These are phyloP conservation scores for Fraxinus sp. DNA, from an alignment of 305 asterid genomes.

Conservation along the genomic window DNA sequence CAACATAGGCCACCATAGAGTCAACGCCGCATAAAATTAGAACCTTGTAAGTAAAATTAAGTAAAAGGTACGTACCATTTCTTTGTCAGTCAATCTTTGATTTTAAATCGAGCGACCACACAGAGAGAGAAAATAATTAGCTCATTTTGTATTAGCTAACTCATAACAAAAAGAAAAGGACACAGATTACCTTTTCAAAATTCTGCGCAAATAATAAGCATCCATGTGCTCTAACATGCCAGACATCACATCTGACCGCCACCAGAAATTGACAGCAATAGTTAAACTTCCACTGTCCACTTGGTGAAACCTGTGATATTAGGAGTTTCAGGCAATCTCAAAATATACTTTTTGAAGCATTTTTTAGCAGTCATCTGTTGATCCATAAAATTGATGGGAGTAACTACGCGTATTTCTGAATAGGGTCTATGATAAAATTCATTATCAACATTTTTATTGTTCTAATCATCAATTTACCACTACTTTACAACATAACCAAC, in stretches of 20 bases:
- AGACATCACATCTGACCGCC: slow-evolving; percentile 76
- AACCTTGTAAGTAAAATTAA: slow-evolving; percentile 22
- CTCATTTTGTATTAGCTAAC: slow-evolving; percentile 21
- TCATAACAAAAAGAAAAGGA: slow-evolving; percentile 16
- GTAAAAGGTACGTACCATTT: slow-evolving; percentile 60
- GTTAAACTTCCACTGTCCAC: slow-evolving; percentile 87
- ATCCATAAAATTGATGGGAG: slow-evolving; percentile 13
- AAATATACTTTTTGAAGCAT: slow-evolving; percentile 17
- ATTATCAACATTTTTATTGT: background rate
- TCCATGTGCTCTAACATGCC: slow-evolving; percentile 88
- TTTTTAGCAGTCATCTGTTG: slow-evolving; percentile 9
- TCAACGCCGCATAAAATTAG: slow-evolving; percentile 14
- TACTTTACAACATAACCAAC: background rate
- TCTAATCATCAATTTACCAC: background rate
- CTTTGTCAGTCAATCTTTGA: slow-evolving; percentile 78
- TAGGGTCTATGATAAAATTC: slow-evolving; percentile 3
- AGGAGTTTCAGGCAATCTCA: slow-evolving; percentile 22
- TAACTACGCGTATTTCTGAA: slow-evolving; percentile 3
- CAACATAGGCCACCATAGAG: slow-evolving; percentile 4
- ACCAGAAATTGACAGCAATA: slow-evolving; percentile 93
- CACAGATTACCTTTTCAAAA: slow-evolving; percentile 62
- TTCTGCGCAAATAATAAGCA: slow-evolving; percentile 87
- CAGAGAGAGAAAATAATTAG: slow-evolving; percentile 37
- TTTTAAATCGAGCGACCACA: slow-evolving; percentile 25
- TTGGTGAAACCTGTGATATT: slow-evolving; percentile 81